Conservation (phyloP, 2,329 filamentous ascomycete species). For the Pseudopyrenochaeta lycopersici region DNA sequence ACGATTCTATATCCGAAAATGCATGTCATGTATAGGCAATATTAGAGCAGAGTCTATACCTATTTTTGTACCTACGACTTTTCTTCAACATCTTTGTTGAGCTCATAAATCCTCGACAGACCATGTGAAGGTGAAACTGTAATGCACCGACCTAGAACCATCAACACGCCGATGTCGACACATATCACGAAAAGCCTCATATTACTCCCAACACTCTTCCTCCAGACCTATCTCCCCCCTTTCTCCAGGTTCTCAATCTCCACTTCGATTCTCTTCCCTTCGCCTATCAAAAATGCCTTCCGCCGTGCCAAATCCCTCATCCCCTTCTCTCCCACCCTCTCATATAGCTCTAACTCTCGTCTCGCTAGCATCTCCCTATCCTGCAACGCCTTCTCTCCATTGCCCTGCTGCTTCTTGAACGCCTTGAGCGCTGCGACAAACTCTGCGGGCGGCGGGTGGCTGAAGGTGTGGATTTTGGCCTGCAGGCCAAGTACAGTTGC, state of each 20-base stretch:
- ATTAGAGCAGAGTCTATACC: too few species aligned
- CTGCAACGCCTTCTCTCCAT: slow-evolving; percentile 37
- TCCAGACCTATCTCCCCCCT: too few species aligned
- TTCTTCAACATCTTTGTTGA: too few species aligned
- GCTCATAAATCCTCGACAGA: too few species aligned
- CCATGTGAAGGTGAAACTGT: too few species aligned
- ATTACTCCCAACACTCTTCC: too few species aligned
- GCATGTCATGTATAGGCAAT: too few species aligned
- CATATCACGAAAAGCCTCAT: too few species aligned
- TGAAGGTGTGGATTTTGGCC: slow-evolving; percentile 41
- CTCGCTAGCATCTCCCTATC: slow-evolving; percentile 44
- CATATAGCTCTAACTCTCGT: slow-evolving; percentile 49
- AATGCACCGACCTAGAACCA: too few species aligned
- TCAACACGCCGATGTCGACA: too few species aligned
- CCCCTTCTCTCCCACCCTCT: slow-evolving; percentile 42
- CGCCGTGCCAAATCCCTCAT: slow-evolving; percentile 52
- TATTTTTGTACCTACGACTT: too few species aligned
- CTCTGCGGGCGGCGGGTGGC: slow-evolving; percentile 35
- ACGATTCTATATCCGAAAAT: too few species aligned
- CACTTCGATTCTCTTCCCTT: slow-evolving; percentile 22
- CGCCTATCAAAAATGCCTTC: slow-evolving; percentile 47
- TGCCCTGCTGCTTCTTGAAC: slow-evolving; percentile 41
- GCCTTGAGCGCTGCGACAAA: slow-evolving; percentile 42
- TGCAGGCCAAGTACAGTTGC: slow-evolving; percentile 55
- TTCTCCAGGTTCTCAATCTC: slow-evolving; percentile 10